A percentile compares a stretch with the other conserved stretches of the same genome.
Conservation (phyloP, 2,329 filamentous ascomycete genomes). For the Ceratocystis diversiconidia region DNA sequence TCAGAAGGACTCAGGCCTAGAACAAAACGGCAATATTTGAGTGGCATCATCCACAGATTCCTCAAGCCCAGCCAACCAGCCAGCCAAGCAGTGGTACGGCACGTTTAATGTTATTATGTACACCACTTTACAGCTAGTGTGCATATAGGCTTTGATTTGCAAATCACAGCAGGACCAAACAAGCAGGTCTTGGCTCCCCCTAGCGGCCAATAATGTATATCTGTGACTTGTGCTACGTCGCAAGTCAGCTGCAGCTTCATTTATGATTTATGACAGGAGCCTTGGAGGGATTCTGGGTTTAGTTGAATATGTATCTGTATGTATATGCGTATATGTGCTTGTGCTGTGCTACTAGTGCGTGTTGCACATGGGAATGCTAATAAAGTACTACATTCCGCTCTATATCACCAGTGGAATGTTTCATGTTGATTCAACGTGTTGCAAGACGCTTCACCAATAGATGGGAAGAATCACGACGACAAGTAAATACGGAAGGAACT, state of each 20-base stretch:
- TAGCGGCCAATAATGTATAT: background rate
- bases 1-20: background rate
- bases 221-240: slow-evolving; percentile 3
- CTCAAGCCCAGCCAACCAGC: background rate
- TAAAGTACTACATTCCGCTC: slow-evolving; percentile 5
- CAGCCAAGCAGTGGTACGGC: background rate
- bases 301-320: background rate
- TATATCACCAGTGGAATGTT: background rate
- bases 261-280: background rate
- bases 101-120: no score
- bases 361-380: background rate
- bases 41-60: background rate
- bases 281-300: background rate
- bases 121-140: background rate
- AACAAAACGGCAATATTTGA: background rate
- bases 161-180: background rate
- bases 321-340: no score
- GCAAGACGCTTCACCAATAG: background rate
- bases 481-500: background rate
- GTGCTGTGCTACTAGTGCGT: background rate
- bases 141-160: background rate
- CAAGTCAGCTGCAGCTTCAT: background rate
- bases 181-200: background rate
- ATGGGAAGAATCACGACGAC: background rate
- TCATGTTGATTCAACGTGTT: slow-evolving; percentile 9